Evolutionary conservation across 208 protist species (phyloP).

Genomic region (Crithidia sp.): DNA sequence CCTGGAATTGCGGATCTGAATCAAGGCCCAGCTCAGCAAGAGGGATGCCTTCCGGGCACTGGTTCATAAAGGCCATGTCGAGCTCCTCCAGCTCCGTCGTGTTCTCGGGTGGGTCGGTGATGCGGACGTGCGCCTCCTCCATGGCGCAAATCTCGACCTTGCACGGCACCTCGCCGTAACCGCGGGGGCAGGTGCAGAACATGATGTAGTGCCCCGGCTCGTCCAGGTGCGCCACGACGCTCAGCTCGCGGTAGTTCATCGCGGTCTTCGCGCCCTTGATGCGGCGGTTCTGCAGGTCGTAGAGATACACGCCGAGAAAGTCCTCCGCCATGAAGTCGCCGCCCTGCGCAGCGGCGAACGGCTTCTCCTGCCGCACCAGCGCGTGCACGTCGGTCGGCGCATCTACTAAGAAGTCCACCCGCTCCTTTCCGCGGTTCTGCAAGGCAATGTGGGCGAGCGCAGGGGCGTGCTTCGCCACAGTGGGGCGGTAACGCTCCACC

Average conservation of each 20-base stretch:
- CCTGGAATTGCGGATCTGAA: slow-evolving; percentile 48
- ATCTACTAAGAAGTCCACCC: slow-evolving; percentile 86
- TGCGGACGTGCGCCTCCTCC: slow-evolving; percentile 55
- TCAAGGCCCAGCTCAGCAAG: slow-evolving; percentile 38
- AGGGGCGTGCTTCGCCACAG: slow-evolving; percentile 67
- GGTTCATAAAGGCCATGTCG: slow-evolving; percentile 54
- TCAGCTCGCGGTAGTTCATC: slow-evolving; percentile 81
- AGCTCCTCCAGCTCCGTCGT: slow-evolving; percentile 43
- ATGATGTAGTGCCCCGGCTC: slow-evolving; percentile 65
- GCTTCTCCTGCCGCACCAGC: slow-evolving; percentile 66
- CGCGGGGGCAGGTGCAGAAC: slow-evolving; percentile 50
- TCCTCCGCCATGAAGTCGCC: slow-evolving; percentile 57
- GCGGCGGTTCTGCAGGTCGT: slow-evolving; percentile 67
- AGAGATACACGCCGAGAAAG: slow-evolving; percentile 75
- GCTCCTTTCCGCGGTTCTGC: slow-evolving; percentile 45
- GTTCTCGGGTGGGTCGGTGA: slow-evolving; percentile 53
- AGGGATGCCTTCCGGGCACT: slow-evolving; percentile 43
- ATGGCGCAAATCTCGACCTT: slow-evolving; percentile 58
- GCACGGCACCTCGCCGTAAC: slow-evolving; percentile 41
- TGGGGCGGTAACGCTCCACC: slow-evolving; percentile 41
- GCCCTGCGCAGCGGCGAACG: slow-evolving; percentile 11
- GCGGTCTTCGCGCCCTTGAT: slow-evolving; percentile 51
- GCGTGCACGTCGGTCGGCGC: slow-evolving; percentile 78
- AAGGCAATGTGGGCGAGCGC: slow-evolving; percentile 76
- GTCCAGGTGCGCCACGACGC: slow-evolving; percentile 63